Evolutionary conservation across 495 filamentous ascomycete genomes (phyloP), one percentile per base, ranked within the genome.

Genomic region (Hyaloscypha bicolor): DNA sequence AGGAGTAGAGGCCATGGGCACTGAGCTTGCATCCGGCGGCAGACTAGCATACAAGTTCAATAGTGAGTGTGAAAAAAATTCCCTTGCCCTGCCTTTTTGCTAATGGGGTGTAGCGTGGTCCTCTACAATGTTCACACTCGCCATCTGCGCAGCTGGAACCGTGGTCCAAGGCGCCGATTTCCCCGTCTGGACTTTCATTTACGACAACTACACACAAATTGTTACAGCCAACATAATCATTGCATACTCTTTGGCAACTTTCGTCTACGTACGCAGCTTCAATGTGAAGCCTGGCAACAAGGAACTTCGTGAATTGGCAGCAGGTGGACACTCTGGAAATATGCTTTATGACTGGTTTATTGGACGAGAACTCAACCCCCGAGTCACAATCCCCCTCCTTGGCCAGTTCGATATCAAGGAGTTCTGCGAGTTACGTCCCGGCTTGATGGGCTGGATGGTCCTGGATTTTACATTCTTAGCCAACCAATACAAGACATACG

Each of bases 291-390:
- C 87, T 21, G 87, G 87, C 25, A 86, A 92, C 69, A 79, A 84
- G 12, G 85, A 89, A 42, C 76, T 85, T 63, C 92, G 94, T 62
- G 84, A 93, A 71, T 84, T 98, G 6, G 94, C 94, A 0, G 84
- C 87, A 4, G 93, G 93, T 59, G 93, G 92, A 60, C 84, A 90
- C 71, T 87, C 88, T 16, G 96, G 95, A 61, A 98, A 97, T 74
- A 78, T 90, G 58, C 77, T 98, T 37, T 97, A 98, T 78, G 94
- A 98, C 78, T 98, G 91, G 85, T 99, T 93, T 80, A 98, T 98
- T 70, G 95, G 95, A 22, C 93, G 95, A 42, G 95, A 98, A 75
- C 89, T 98, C 65, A 99, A 98, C 79, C 94, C 96, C 9, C 93
- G 93, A 33, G 76, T 98, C 58, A 86, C 82, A 5, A 73, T 97